Evolutionary conservation across 192 early-diverging fungal genomes (phyloP), one percentile per base, ranked within the genome.

Genomic region (Geranomyces variabilis): DNA sequence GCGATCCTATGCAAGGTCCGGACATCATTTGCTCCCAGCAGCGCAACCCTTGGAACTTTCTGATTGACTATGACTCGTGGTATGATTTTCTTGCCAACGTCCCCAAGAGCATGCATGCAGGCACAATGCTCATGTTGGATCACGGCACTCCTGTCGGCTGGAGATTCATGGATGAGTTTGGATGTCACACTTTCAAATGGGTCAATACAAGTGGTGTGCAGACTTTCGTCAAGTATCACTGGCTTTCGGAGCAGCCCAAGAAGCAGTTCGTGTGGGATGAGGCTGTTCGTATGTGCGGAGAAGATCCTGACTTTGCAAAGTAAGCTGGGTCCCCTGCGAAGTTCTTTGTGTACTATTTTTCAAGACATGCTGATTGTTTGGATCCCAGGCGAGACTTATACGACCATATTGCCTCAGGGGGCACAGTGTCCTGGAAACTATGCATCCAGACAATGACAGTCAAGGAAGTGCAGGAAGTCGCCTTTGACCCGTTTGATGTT

Each of bases 11-110:
- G 55, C 55, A n/a, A 22, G 55, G 55, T 13, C 55, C 55, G 14
- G 55, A 57, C 24, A 22, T 57, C 55, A 57, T 57, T 57, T 22
- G 55, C 13, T 57, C 55, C 12, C 55, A 57, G 24, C 55, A 57
- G 24, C 12, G 55, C 14, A 57, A 57, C 55, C 55, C 55, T 57
- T 24, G 14, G 13, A 57, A 57, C 55, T 57, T 57, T 22, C 55
- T 57, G 12, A 24, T 57, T 22, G 55, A 57, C 55, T 57, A 24
- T 9, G 55, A 57, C 24, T 57, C 55, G 9, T 57, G 55, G 14
- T 57, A n/a, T 24, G 55, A 57, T 22, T 57, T 57, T 22, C 55
- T 57, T 57, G 55, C 55, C 24, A 57, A 57, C 55, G 55, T 57
- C 24, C 55, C 55, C 13, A 22, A 57, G 24, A 57, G 55, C 24